Conservation (phyloP, 768 basidiomycete species). For the Pleurotus citrinopileatus region DNA sequence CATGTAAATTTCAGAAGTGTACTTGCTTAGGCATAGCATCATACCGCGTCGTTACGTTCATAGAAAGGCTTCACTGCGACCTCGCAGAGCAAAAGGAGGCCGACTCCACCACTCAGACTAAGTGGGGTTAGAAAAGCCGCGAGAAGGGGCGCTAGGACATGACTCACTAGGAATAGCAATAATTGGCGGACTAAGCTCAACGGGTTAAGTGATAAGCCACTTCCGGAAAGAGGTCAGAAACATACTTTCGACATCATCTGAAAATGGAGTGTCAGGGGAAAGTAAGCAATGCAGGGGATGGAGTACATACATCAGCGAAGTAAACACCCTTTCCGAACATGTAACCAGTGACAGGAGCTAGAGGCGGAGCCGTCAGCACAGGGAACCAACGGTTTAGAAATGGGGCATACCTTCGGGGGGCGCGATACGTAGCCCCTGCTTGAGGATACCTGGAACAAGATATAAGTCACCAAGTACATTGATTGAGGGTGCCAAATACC, state of each 20-base stretch:
- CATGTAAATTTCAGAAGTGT: neutral
- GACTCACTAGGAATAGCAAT: slow-evolving; percentile 49
- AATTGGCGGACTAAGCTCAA: slow-evolving; percentile 61
- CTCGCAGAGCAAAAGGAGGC: slow-evolving; percentile 60
- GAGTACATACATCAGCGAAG: slow-evolving; percentile 51
- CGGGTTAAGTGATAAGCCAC: neutral
- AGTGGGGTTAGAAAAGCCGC: slow-evolving; percentile 12
- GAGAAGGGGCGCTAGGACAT: neutral
- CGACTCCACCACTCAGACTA: slow-evolving; percentile 50
- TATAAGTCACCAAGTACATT: neutral
- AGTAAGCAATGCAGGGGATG: neutral
- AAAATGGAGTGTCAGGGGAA: slow-evolving; percentile 4
- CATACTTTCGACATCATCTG: slow-evolving; percentile 63
- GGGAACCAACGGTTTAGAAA: neutral
- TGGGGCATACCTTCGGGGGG: slow-evolving; percentile 52
- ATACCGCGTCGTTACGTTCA: slow-evolving; percentile 39
- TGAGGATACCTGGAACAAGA: slow-evolving; percentile 45
- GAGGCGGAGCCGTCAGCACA: neutral
- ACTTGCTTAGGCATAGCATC: slow-evolving; percentile 4
- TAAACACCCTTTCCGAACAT: slow-evolving; percentile 72
- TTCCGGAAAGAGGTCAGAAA: neutral
- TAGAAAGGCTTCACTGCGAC: slow-evolving; percentile 55
- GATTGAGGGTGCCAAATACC: slow-evolving; percentile 27
- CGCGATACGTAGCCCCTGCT: slow-evolving; percentile 61
- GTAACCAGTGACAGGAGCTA: slow-evolving; percentile 53